Conservation (phyloP, 2,329 filamentous ascomycete genomes). For the Stenocarpella maydis region DNA sequence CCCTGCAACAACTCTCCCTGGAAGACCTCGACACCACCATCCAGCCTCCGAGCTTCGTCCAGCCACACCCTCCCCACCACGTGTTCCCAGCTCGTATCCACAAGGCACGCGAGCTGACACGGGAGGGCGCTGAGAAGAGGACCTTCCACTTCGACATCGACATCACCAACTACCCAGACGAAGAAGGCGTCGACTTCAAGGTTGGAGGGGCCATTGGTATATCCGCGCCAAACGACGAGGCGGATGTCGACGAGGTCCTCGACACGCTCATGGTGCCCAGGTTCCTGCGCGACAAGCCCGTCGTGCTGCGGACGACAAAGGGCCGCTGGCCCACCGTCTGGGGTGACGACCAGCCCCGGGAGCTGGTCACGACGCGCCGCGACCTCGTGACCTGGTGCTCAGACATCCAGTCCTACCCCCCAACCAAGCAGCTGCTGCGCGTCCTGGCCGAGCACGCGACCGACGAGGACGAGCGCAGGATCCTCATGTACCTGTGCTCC, state of each 20-base stretch:
- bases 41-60: constrained; percentile 88
- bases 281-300: constrained; percentile 83
- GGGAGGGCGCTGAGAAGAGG: constrained; percentile 88
- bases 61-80: constrained; percentile 92
- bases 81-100: constrained; percentile 91
- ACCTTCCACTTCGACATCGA: constrained; percentile 98
- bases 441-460: constrained; percentile 85
- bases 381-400: constrained; percentile 96
- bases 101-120: constrained; percentile 85
- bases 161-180: constrained; percentile 87
- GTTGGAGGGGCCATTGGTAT: constrained; percentile 96
- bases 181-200: constrained; percentile 89
- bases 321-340: constrained; percentile 98
- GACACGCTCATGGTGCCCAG: constrained; percentile 82
- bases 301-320: constrained; percentile 78
- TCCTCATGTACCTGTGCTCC: constrained; percentile 85
- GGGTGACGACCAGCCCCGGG: constrained; percentile 86
- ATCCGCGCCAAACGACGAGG: constrained; percentile 83
- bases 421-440: constrained; percentile 86
- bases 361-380: constrained; percentile 87
- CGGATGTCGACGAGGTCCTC: constrained; percentile 83
- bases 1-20: constrained; percentile 42
- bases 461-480: constrained; percentile 85
- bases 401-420: constrained; percentile 91
- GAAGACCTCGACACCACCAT: constrained; percentile 63